Conservation (phyloP, 257 asterid species). For the Primulina tabacum region DNA sequence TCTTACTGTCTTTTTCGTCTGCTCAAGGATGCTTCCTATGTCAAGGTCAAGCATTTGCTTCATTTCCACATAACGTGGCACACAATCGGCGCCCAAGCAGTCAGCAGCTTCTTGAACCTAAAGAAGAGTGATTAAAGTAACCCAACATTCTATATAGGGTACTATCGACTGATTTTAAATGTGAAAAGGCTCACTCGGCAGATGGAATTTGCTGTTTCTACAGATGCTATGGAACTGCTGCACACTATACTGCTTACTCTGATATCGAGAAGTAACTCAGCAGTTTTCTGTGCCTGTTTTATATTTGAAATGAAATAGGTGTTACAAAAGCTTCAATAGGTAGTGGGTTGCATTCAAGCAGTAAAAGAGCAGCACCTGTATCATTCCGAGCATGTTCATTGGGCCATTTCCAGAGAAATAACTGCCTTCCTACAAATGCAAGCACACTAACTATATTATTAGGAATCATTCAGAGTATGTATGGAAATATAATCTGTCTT, state of each 20-base stretch:
- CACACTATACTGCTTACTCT: conserved; percentile 61
- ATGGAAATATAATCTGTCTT: no score
- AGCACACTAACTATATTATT: background rate
- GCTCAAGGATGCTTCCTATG: conserved; percentile 51
- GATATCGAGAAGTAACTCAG: conserved; percentile 83
- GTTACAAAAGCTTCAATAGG: background rate
- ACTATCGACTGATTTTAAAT: background rate
- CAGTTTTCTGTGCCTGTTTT: conserved; percentile 84
- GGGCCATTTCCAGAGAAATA: conserved; percentile 46
- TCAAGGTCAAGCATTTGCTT: conserved; percentile 57
- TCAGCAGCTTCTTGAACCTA: conserved; percentile 98
- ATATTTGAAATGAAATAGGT: conserved; percentile 11
- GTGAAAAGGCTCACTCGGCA: conserved; percentile 51
- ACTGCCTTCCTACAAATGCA: conserved; percentile 38
- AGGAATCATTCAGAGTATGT: no score
- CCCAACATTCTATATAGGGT: conserved; percentile 6
- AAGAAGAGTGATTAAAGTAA: conserved; percentile 8
- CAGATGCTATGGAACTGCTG: conserved; percentile 57
- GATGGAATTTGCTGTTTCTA: conserved; percentile 75
- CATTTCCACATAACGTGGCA: conserved; percentile 64
- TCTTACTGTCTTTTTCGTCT: conserved; percentile 53
- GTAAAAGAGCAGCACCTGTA: conserved; percentile 48
- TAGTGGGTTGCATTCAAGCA: background rate
- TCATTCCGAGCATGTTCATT: conserved; percentile 76
- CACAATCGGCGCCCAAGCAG: conserved; percentile 80